Base-by-base conservation (phyloP, 2,329 filamentous ascomycete genomes). In the Cladosporium sp. region DNA sequence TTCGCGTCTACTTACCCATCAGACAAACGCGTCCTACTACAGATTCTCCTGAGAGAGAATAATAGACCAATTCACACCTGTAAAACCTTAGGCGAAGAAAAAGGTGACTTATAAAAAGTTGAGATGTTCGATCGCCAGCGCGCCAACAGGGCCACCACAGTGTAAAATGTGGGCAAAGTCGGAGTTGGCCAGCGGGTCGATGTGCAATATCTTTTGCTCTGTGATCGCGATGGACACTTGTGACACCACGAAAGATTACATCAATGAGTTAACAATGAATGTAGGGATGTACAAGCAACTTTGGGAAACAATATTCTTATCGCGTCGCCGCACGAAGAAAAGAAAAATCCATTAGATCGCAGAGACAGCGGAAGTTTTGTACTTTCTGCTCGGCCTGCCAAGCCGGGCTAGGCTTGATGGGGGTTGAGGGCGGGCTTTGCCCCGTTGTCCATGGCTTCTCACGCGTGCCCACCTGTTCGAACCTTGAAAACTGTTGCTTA, bases 241-340 rank as follows among this genome's bases (percentile, higher is more conserved):
- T 55, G 56, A 52, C 45, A 57, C 54, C 59, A 61, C 58, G 54
- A 51, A 48, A n/a, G n/a, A 59, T 47, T 57, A 58, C 51, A 41
- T 51, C 58, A 50, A 47, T n/a, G n/a, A n/a, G n/a, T n/a, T n/a
- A n/a, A n/a, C n/a, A n/a, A n/a, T n/a, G n/a, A 60, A 49, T 56
- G 58, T 52, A 40, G 51, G n/a, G 58, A 58, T 59, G 58, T 51
- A 54, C 58, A 58, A 65, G 63, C 58, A 65, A 65, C 62, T 57
- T 58, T 61, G 61, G 65, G 63, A 62, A 67, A 65, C 57, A 55
- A 49, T 54, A 53, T 57, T 61, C 49, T 54, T 59, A 59, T 61
- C 61, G 55, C 56, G 59, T 56, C 64, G 64, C 64, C 64, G 64
- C 64, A 66, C 62, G 58, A 64, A 36, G 63, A 57, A 54, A 56